Base-by-base conservation (phyloP, 805 yeast species). In the Lachancea fermentati region DNA sequence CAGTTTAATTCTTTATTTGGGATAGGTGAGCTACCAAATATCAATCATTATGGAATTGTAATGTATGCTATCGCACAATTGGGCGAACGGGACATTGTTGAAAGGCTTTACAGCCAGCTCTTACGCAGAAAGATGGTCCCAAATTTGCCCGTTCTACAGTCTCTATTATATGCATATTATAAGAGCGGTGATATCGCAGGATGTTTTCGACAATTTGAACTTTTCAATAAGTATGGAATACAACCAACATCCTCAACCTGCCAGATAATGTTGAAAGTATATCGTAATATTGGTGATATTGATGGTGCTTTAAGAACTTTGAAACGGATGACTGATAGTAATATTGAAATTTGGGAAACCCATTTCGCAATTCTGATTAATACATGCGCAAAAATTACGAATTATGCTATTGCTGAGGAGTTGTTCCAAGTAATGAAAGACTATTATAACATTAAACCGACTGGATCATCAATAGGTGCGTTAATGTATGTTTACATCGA, bases 1-100 rank as follows among this genome's bases (percentile, higher is more conserved):
- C 73, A 73, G 35, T 81, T 82, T 54, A 81, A 78, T 50, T 68
- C 65, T 16, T 65, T 74, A 55, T 75, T 75, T 50, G 78, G 75
- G 1, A 57, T 65, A n/a, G 79, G 76, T 1, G 64, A 72, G 31
- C 58, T 75, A 18, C 84, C 85, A 1, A 69, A 69, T 35, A 60
- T 68, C 22, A 52, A 51, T 6, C 85, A 82, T 48, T 83, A 82
- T 54, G 67, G 73, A 3, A 71, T 77, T 13, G 78, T 81, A 9
- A 78, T 84, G 73, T 60, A 66, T 39, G 77, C 83, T 0, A 61
- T 84, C 44, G 79, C 85, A 1, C 46, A 52, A 4, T 55, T 65
- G 25, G 80, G 76, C 7, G 77, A 74, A 48, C 59, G 52, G 30
- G 68, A 57, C 30, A 72, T 69, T 54, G 78, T 74, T 8, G 73